Conservation (phyloP, 805 yeast genomes). For the Candida arabinofermentans region DNA sequence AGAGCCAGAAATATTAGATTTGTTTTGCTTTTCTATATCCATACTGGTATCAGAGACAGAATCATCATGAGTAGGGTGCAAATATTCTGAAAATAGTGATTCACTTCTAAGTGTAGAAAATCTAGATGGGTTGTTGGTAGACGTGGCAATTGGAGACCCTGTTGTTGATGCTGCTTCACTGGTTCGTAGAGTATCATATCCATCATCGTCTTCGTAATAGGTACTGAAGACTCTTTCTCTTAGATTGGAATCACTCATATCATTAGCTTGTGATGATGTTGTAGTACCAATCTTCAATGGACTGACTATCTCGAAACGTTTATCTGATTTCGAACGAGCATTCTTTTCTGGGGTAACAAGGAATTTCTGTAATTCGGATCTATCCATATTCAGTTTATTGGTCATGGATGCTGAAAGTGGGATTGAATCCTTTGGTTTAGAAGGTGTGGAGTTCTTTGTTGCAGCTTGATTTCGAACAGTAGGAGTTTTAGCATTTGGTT, state of each 20-base stretch:
- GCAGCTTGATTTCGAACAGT: not conserved
- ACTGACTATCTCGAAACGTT: not conserved
- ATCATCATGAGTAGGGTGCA: not conserved
- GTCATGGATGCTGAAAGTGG: not conserved
- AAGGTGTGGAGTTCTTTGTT: not conserved
- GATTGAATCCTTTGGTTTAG: not conserved
- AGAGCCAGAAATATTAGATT: not conserved
- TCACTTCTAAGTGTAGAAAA: not conserved
- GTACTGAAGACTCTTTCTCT: slow-evolving; percentile 12
- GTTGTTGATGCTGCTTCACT: not conserved
- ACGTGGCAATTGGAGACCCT: not conserved
- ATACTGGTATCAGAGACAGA: not conserved
- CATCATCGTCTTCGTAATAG: slow-evolving; percentile 23
- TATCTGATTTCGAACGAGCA: not conserved
- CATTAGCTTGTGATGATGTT: not conserved
- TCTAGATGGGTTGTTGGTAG: not conserved
- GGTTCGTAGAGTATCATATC: slow-evolving; percentile 8
- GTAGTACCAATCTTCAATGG: not conserved
- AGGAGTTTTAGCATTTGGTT: not conserved
- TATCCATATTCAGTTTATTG: not conserved
- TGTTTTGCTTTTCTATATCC: not conserved
- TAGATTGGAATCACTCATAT: slow-evolving; percentile 2
- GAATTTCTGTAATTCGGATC: not conserved
- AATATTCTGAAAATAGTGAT: not conserved
- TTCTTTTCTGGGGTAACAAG: not conserved